Evolutionary conservation across 2,329 filamentous ascomycete species (phyloP).

Genomic region (Allantophomopsis lycopodina): DNA sequence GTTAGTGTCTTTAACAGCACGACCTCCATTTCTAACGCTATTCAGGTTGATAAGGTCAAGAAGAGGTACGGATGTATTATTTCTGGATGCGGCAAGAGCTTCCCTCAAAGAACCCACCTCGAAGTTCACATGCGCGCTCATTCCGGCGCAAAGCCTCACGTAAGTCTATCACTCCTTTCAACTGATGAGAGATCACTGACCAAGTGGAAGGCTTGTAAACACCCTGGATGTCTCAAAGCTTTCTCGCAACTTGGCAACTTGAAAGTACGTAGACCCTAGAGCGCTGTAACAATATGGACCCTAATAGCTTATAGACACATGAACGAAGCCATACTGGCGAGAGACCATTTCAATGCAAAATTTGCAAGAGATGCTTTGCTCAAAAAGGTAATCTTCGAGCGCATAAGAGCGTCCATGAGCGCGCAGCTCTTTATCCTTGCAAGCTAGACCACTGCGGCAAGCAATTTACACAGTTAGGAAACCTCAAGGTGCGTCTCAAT

Average conservation of each 20-base stretch:
- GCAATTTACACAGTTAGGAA: slow-evolving; percentile 79
- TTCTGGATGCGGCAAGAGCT: slow-evolving; percentile 65
- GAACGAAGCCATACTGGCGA: slow-evolving; percentile 79
- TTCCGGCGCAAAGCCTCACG: slow-evolving; percentile 81
- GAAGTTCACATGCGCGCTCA: slow-evolving; percentile 83
- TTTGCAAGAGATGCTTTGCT: slow-evolving; percentile 71
- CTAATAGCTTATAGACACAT: slow-evolving; percentile 49
- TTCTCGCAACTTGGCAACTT: slow-evolving; percentile 90
- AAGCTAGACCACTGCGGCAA: slow-evolving; percentile 75
- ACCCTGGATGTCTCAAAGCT: slow-evolving; percentile 58
- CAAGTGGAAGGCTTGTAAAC: slow-evolving; percentile 43
- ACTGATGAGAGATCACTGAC: neutral
- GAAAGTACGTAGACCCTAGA: neutral
- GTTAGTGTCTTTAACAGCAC: neutral
- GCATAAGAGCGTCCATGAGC: slow-evolving; percentile 69
- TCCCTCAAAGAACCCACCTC: slow-evolving; percentile 84
- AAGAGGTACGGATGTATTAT: slow-evolving; percentile 65
- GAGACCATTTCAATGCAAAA: slow-evolving; percentile 66
- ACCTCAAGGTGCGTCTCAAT: slow-evolving; percentile 56
- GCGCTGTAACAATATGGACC: neutral
- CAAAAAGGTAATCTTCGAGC: slow-evolving; percentile 77
- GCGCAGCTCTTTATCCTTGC: slow-evolving; percentile 69
- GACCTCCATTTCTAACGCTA: neutral
- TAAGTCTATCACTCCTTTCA: slow-evolving; percentile 32
- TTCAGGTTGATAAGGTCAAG: slow-evolving; percentile 7